Base-by-base conservation (phyloP, 306 rosid species). In the Casuarina cunninghamiana region DNA sequence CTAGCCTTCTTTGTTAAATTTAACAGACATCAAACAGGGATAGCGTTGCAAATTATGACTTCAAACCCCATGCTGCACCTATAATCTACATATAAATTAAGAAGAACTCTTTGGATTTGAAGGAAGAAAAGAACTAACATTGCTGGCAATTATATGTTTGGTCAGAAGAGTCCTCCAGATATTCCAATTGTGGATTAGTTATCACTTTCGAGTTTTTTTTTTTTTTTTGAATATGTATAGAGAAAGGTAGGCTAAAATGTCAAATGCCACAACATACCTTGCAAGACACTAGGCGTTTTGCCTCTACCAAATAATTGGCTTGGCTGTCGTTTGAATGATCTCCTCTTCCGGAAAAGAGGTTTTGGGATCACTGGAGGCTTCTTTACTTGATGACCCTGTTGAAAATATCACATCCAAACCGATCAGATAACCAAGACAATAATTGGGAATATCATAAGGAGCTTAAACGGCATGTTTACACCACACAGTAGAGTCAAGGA, bases 271-370 rank as follows among this genome's bases (percentile, higher is more conserved):
- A 44, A 74, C 48, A 45, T 89, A 91, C 97, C 91, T 82, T 84
- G 89, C 80, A 85, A 84, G 42, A 82, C 44, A 83, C 71, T 82
- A 11, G 86, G 84, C 71, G 82, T 91, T 37, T 83, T 82, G 80
- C 81, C 81, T 77, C 91, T 87, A 43, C 86, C 86, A 75, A 58
- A 39, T 84, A 58, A 39, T 84, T 88, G 96, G 74, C 93, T 88
- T 0, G 95, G 86, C 73, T 81, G 91, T 70, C 91, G 78, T 81
- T 89, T 91, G 48, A 90, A 72, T 63, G 97, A 84, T 79, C 97
- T 84, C 84, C 75, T 92, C 83, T 86, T 92, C 61, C 92, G 87
- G 41, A 79, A 57, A 38, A 76, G 75, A 69, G 85, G 87, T 78
- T 79, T 89, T n/a, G 86, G 87, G 67, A 89, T 71, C 66, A 80